These are phyloP conservation scores for Talaromyces rugulosus DNA, from an alignment of 2,329 filamentous ascomycete genomes.

Conservation along the genomic window DNA sequence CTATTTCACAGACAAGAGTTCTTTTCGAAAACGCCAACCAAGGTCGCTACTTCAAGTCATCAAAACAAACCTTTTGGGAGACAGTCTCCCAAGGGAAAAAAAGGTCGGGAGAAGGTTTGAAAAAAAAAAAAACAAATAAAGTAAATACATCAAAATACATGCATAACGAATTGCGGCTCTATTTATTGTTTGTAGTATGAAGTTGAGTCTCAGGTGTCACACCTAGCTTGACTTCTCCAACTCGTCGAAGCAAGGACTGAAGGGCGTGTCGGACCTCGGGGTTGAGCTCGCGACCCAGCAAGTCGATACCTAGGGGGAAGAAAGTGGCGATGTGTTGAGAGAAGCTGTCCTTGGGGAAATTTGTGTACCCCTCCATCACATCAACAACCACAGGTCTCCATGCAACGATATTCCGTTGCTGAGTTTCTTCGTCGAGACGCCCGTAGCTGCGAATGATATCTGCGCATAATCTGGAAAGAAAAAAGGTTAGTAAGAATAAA, in stretches of 20 bases:
- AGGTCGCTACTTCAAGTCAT: not conserved
- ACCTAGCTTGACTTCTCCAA: slow-evolving; percentile 69
- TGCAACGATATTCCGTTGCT: slow-evolving; percentile 93
- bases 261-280: slow-evolving; percentile 73
- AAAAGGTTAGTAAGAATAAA: slow-evolving; percentile 17
- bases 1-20: not conserved
- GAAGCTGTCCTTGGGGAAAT: slow-evolving; percentile 77
- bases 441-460: slow-evolving; percentile 89
- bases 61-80: not conserved
- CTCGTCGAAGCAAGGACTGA: slow-evolving; percentile 70
- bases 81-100: slow-evolving; percentile 7
- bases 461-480: slow-evolving; percentile 63
- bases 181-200: slow-evolving; percentile 28
- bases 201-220: slow-evolving; percentile 33
- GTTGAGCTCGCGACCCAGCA: slow-evolving; percentile 77
- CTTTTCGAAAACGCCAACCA: not conserved
- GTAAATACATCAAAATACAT: slow-evolving; percentile 12
- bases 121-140: slow-evolving; percentile 9
- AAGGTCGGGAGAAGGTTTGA: slow-evolving; percentile 12
- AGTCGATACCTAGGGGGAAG: slow-evolving; percentile 78
- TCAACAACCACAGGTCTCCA: slow-evolving; percentile 98
- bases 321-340: slow-evolving; percentile 74
- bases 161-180: slow-evolving; percentile 21
- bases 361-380: slow-evolving; percentile 86
- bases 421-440: slow-evolving; percentile 86